Base-by-base conservation (phyloP, 441 rosid genomes). In the Pelargonium fulgidum region DNA sequence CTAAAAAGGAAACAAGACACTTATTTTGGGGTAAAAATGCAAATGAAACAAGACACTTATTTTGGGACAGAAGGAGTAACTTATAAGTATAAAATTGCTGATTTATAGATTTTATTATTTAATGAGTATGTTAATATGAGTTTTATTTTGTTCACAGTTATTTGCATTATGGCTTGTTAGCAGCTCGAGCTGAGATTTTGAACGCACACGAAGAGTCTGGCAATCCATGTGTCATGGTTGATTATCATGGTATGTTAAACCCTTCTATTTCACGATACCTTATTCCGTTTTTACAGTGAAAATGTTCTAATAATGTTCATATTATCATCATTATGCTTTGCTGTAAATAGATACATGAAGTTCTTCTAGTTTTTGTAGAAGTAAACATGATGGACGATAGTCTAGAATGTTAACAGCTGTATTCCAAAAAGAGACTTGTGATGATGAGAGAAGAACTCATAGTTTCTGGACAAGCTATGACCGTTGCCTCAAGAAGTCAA, bases 161-260 rank as follows among this genome's bases (percentile, higher is more conserved):
- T 81, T 82, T 94, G 86, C 90, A 67, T 80, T 94, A 89, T 75
- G 99, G 99, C 48, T 81, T 94, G 79, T 74, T 94, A 71, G 99
- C 99, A 66, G 99, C 99, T 73, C 87, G 98, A 75, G 98, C 92
- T 2, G 98, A 92, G 73, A 92, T 94, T 76, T 69, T 94, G 83
- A 86, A 85, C 81, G 80, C 67, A 26, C 85, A 90, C 20, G 89
- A 81, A 61, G 93, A 70, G 48, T 72, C 91, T 76, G 81, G 70
- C 74, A 90, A 87, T 82, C 94, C 94, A 36, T 94, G 99, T 76
- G 80, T 89, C 79, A 77, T 83, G 80, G 85, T 70, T 59, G 97
- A 97, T 76, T 89, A 83, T 75, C 81, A 86, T 79, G 98, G 99
- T 94, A 81, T 45, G 83, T 72, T 65, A 54, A 69, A 62, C 67